A percentile compares a stretch with the other conserved stretches of the same genome.
These are phyloP conservation scores for Globisporangium cystogenes DNA, from an alignment of 352 stramenopile species.

Conservation along the genomic window DNA sequence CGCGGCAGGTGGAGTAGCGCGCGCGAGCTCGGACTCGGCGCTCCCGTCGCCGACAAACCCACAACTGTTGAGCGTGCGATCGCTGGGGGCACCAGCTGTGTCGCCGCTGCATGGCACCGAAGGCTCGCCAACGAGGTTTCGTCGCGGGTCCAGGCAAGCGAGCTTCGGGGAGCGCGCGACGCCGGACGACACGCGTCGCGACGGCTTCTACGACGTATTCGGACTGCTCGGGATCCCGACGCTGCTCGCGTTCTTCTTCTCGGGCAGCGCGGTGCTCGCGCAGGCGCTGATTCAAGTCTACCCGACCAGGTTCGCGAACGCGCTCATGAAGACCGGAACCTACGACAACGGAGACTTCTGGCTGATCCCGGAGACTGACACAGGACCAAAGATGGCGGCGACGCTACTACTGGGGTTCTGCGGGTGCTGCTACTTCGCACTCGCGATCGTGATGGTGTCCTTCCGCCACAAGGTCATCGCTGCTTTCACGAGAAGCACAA, in stretches of 20 bases:
- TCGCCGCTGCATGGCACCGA: background rate
- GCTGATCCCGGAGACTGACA: conserved; percentile 26
- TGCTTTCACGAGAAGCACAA: background rate
- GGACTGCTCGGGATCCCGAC: conserved; percentile 33
- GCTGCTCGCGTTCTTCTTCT: conserved; percentile 28
- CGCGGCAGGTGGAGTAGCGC: background rate
- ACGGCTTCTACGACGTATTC: conserved; percentile 47
- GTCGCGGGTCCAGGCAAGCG: background rate
- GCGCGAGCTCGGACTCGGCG: conserved; percentile 1
- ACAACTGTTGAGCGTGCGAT: background rate
- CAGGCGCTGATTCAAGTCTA: conserved; percentile 40
- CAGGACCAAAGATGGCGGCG: conserved; percentile 22
- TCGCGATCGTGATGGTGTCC: conserved; percentile 31
- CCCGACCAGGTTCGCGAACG: conserved; percentile 32
- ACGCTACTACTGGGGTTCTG: conserved; percentile 25
- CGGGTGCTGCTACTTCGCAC: conserved; percentile 22
- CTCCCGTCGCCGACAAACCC: background rate
- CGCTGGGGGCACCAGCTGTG: background rate
- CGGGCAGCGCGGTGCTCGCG: conserved; percentile 23
- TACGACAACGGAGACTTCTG: conserved; percentile 48
- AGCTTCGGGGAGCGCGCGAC: background rate
- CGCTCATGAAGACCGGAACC: conserved; percentile 30
- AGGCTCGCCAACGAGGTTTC: background rate
- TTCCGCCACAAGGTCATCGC: conserved; percentile 12
- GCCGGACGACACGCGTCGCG: background rate